phyloP scores from a whole-genome alignment of 306 rosid genomes.

The Corylus americana region DNA sequence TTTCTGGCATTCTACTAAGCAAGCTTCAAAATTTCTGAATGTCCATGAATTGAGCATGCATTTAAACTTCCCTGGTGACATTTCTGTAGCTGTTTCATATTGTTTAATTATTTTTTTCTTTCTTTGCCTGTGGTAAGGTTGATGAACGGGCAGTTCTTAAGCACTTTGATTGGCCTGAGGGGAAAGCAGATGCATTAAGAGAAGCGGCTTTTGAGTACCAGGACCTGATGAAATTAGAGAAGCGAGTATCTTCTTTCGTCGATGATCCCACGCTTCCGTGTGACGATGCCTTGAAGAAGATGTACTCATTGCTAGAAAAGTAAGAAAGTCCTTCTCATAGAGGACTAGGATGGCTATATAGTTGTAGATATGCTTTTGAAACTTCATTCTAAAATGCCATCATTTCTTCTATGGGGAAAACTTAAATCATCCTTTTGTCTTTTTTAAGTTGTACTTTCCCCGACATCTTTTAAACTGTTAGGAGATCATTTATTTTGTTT shows the following conservation, averaged over 20 bases:
- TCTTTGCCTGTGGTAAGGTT: conserved; percentile 51
- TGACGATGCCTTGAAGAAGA: conserved; percentile 89
- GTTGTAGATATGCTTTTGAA: background rate
- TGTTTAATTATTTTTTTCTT: conserved; percentile 22
- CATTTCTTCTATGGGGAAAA: background rate
- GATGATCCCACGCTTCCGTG: conserved; percentile 86
- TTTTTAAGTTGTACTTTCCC: background rate
- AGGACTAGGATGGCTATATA: background rate
- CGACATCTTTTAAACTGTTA: background rate
- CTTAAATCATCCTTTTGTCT: background rate
- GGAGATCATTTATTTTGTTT: background rate
- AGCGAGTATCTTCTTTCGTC: conserved; percentile 67
- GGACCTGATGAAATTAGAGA: conserved; percentile 88
- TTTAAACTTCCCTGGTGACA: background rate
- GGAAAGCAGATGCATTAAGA: conserved; percentile 97
- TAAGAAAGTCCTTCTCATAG: conserved; percentile 44
- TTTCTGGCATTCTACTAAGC: background rate
- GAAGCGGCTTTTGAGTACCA: conserved; percentile 98
- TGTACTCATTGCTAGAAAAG: conserved; percentile 98
- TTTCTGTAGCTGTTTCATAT: background rate
- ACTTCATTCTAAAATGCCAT: background rate
- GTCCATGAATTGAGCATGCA: background rate
- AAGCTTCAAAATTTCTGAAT: background rate
- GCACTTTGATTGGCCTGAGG: conserved; percentile 99
- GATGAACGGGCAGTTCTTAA: conserved; percentile 98